These are phyloP conservation scores for Wallacemonas rigidus DNA, from an alignment of 208 protist species.

Conservation along the genomic window DNA sequence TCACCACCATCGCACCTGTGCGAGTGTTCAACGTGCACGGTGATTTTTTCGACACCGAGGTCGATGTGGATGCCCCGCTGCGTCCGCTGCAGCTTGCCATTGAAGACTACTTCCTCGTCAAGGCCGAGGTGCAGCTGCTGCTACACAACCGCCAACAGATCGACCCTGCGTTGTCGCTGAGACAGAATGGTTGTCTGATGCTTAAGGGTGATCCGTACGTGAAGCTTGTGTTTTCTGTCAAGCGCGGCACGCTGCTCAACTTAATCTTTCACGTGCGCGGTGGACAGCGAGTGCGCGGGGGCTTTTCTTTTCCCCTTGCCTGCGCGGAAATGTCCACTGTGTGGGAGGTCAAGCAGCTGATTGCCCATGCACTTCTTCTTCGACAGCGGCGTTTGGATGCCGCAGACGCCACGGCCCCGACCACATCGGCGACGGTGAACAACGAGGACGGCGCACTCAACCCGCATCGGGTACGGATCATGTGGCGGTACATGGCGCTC, in stretches of 20 bases:
- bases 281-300: constrained; percentile 22
- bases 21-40: constrained; percentile 72
- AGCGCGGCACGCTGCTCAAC: constrained; percentile 74
- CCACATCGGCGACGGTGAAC: constrained; percentile 14
- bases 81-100: constrained; percentile 70
- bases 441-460: constrained; percentile 19
- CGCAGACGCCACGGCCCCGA: too few species aligned
- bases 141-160: constrained; percentile 80
- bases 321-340: constrained; percentile 59
- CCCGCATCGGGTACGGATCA: constrained; percentile 65
- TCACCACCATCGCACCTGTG: constrained; percentile 70
- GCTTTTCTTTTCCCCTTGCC: constrained; percentile 50
- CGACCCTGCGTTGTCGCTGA: constrained; percentile 53
- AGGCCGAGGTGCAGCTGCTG: constrained; percentile 77
- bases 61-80: constrained; percentile 75
- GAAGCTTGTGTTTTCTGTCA: constrained; percentile 64
- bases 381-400: constrained; percentile 20
- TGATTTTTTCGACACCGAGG: constrained; percentile 86
- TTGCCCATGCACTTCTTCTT: constrained; percentile 50
- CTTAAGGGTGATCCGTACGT: constrained; percentile 89
- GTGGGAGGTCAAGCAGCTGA: constrained; percentile 75
- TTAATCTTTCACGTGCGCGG: constrained; percentile 45
- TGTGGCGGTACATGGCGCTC: constrained; percentile 89
- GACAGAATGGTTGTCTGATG: constrained; percentile 77
- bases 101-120: constrained; percentile 85